Base-by-base conservation (phyloP, 345 rosid genomes). In the Leavenworthia alabamica region DNA sequence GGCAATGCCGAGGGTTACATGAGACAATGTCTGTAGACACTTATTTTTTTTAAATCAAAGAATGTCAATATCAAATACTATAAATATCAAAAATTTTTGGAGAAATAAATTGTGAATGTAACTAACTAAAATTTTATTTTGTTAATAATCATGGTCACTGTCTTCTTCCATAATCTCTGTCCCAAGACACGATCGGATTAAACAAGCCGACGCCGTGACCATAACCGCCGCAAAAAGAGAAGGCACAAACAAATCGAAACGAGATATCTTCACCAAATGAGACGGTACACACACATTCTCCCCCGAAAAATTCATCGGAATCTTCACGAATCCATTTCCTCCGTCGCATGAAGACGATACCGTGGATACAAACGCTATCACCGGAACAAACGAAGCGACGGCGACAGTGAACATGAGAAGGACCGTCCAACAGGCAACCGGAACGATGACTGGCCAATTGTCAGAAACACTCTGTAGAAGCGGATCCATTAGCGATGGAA, bases 201-300 rank as follows among this genome's bases (percentile, higher is more conserved):
- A 60, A 69, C 67, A 69, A 35, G 73, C 73, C 8, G 67, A 60
- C 0, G 67, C 62, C 3, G 62, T 53, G 2, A 69, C 73, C 73
- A 69, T 69, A 53, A 69, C 62, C 26, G 56, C 73, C 7, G 73
- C 62, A 26, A 69, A 69, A 36, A 69, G 5, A 1, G 73, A 35
- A 53, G 73, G 68, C 40, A 69, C 47, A 14, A 60, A 61, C 39
- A 61, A 6, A 61, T 69, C 73, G 2, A 27, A 51, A 44, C 33
- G 47, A 0, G 73, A 69, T n/a, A 47, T 44, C 33, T 45, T 60
- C 49, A 69, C 73, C 73, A 61, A 60, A 2, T 22, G 22, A 60
- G 73, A 52, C 33, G 73, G 56, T 26, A 69, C 41, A 8, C 73
- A 69, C 13, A 53, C 26, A 27, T 5, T 61, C 9, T 71, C 66